A percentile compares a stretch with the other conserved stretches of the same genome.
Evolutionary conservation across 768 basidiomycete genomes (phyloP).

Genomic region (Lactarius evosmus): DNA sequence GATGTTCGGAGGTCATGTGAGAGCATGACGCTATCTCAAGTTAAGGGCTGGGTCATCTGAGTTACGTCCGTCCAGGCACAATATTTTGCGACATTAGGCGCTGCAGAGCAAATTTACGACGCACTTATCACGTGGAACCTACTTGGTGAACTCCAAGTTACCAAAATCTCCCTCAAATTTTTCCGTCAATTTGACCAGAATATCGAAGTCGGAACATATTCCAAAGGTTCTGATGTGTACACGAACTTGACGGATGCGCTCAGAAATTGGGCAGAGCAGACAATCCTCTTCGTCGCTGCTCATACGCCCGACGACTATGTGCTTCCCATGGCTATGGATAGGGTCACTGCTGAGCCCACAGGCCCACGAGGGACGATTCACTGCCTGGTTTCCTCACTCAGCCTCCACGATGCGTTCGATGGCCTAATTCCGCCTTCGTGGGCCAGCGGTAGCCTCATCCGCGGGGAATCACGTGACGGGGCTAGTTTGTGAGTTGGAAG

Average conservation of each 20-base stretch:
- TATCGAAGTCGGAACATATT: constrained; percentile 1
- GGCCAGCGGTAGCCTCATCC: neutral
- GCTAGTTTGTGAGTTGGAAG: neutral
- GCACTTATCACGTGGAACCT: constrained; percentile 32
- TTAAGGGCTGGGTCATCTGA: neutral
- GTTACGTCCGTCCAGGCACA: constrained; percentile 28
- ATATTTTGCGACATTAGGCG: constrained; percentile 34
- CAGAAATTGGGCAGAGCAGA: constrained; percentile 10
- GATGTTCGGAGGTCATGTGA: constrained; percentile 31
- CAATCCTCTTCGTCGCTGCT: neutral
- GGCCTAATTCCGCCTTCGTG: constrained; percentile 17
- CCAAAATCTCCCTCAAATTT: constrained; percentile 32
- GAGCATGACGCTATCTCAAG: neutral
- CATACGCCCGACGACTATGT: constrained; percentile 11
- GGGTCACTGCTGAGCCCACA: constrained; percentile 3
- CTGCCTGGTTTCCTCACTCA: constrained; percentile 13
- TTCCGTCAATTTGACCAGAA: constrained; percentile 13
- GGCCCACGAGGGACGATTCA: constrained; percentile 10
- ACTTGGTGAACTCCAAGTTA: constrained; percentile 29
- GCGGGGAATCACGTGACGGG: neutral
- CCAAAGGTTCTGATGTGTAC: constrained; percentile 2
- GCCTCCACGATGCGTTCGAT: neutral
- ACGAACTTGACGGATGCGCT: neutral
- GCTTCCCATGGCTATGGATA: constrained; percentile 8
- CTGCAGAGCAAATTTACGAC: constrained; percentile 34